These are phyloP conservation scores for Podospora pseudoanserina DNA, from an alignment of 495 filamentous ascomycete genomes.

Conservation along the genomic window DNA sequence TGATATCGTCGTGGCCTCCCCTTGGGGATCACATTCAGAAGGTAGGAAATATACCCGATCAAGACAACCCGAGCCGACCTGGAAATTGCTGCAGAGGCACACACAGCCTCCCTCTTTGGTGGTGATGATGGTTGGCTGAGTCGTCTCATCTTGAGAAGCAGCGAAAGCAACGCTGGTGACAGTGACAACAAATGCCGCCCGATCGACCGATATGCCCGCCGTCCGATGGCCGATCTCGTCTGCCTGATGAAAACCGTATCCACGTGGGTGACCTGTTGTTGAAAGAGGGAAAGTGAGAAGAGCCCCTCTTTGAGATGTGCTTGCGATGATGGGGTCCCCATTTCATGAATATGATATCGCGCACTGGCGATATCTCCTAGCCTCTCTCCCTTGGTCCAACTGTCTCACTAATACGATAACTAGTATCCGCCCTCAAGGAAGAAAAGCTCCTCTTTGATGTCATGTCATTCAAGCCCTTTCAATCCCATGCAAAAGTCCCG, in stretches of 20 bases:
- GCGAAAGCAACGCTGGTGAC: not conserved
- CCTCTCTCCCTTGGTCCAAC: not conserved
- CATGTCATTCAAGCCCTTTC: not conserved
- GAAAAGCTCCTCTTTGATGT: not conserved
- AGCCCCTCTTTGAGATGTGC: not conserved
- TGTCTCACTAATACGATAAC: not conserved
- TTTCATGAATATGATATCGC: not conserved
- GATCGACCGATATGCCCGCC: not conserved
- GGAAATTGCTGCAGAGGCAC: not conserved
- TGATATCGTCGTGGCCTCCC: not conserved
- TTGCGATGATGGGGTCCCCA: not conserved
- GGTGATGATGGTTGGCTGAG: no score
- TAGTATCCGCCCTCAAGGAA: not conserved
- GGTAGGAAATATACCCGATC: not conserved
- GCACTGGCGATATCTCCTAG: not conserved
- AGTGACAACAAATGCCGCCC: not conserved
- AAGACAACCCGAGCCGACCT: not conserved
- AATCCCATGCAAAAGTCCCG: not conserved
- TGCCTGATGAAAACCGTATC: not conserved
- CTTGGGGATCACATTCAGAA: not conserved
- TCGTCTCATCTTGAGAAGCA: not conserved
- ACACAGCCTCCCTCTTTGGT: not conserved
- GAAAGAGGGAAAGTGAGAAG: not conserved
- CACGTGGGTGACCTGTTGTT: not conserved
- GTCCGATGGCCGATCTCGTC: not conserved